A percentile compares a stretch with the other conserved stretches of the same genome.
phyloP scores from a whole-genome alignment of 352 stramenopile genomes.

The Globisporangium irregulare region DNA sequence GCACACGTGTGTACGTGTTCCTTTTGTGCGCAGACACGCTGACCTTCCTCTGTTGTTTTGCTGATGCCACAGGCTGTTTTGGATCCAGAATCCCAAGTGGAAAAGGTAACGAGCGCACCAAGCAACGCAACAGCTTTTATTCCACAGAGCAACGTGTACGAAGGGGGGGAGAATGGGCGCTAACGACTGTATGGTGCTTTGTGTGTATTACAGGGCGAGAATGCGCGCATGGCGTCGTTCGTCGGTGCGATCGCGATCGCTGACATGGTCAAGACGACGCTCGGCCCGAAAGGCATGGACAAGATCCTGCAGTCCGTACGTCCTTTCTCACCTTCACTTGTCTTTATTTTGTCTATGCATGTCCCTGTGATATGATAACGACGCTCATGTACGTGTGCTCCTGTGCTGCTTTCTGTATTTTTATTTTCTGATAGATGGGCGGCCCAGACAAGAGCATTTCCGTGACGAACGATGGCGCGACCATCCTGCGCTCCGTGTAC shows the following conservation, averaged over 20 bases:
- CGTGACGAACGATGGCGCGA: constrained; percentile 99
- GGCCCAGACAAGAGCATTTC: constrained; percentile 86
- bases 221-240: constrained; percentile 98
- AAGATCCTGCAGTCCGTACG: constrained; percentile 98
- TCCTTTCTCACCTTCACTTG: neutral
- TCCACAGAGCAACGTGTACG: neutral
- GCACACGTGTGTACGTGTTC: neutral
- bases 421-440: constrained; percentile 41
- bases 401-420: neutral
- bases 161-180: neutral
- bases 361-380: no score
- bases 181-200: neutral
- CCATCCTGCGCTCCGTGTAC: constrained; percentile 97
- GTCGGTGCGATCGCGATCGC: constrained; percentile 99
- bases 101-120: constrained; percentile 41
- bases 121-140: neutral
- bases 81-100: constrained; percentile 78
- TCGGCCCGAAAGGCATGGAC: constrained; percentile 99
- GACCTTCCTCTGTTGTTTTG: neutral
- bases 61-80: constrained; percentile 47
- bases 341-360: no score
- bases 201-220: constrained; percentile 88
- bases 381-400: no score
- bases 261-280: constrained; percentile 99
- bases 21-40: neutral